Percentiles rank a stretch among this genome's conserved stretches.
Conservation (phyloP, 768 basidiomycete genomes). For the Rhizopogon vesiculosus region DNA sequence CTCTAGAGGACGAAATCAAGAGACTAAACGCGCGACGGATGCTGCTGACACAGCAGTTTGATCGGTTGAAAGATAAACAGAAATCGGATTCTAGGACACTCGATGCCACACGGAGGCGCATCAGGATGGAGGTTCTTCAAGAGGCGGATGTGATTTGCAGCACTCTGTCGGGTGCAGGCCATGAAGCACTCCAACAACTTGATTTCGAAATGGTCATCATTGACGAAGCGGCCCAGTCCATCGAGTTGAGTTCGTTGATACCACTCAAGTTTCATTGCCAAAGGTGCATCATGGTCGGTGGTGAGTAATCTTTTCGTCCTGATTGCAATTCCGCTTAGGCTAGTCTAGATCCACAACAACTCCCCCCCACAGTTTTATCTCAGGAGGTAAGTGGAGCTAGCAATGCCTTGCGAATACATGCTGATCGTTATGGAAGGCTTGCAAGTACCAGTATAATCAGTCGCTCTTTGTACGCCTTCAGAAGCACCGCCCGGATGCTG, state of each 20-base stretch:
- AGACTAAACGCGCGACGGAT: constrained; percentile 62
- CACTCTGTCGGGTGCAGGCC: constrained; percentile 90
- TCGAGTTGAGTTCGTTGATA: constrained; percentile 92
- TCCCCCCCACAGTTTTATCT: constrained; percentile 90
- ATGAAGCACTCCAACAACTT: constrained; percentile 75
- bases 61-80: constrained; percentile 77
- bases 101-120: constrained; percentile 74
- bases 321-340: neutral
- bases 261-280: constrained; percentile 85
- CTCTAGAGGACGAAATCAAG: constrained; percentile 70
- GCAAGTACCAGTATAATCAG: constrained; percentile 75
- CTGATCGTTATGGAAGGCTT: constrained; percentile 40
- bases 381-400: constrained; percentile 39
- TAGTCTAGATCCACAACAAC: constrained; percentile 72
- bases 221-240: constrained; percentile 96
- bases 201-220: constrained; percentile 97
- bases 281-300: constrained; percentile 92
- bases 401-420: constrained; percentile 18
- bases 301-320: constrained; percentile 28
- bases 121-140: constrained; percentile 68
- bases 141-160: constrained; percentile 93
- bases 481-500: constrained; percentile 71
- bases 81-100: constrained; percentile 76
- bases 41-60: constrained; percentile 61
- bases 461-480: constrained; percentile 92